Evolutionary conservation across 208 protist genomes (phyloP).

Genomic region (Strigomonas galati): DNA sequence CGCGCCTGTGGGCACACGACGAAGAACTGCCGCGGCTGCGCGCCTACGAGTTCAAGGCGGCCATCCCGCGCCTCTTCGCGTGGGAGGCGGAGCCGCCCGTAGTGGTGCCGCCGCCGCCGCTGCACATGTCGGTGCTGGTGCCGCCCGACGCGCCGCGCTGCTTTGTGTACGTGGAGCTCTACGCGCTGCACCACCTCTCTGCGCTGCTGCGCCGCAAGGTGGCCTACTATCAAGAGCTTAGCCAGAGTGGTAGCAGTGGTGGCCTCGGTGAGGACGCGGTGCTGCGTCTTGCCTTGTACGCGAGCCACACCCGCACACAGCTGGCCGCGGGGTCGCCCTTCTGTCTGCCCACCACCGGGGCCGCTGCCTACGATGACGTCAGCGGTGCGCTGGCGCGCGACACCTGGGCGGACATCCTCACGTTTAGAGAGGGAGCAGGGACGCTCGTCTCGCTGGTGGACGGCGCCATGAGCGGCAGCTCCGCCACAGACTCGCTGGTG

Average conservation of each 20-base stretch:
- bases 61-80: slow-evolving; percentile 1
- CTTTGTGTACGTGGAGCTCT: background rate
- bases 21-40: background rate
- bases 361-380: no score
- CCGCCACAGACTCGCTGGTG: background rate
- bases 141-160: background rate
- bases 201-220: background rate
- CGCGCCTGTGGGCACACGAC: background rate
- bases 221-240: no score
- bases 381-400: background rate
- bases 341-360: background rate
- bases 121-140: background rate
- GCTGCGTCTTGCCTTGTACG: background rate
- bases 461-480: background rate
- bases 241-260: background rate
- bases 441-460: background rate
- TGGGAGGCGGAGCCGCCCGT: slow-evolving; percentile 2
- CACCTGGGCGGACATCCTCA: background rate
- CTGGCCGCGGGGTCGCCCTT: background rate
- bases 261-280: background rate
- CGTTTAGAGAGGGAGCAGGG: background rate
- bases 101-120: background rate
- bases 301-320: background rate
- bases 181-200: background rate
- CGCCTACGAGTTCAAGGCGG: background rate